A percentile compares a stretch with the other conserved stretches of the same genome.
These are phyloP conservation scores for Prunus kanzakura DNA, from an alignment of 306 rosid genomes.

Conservation along the genomic window DNA sequence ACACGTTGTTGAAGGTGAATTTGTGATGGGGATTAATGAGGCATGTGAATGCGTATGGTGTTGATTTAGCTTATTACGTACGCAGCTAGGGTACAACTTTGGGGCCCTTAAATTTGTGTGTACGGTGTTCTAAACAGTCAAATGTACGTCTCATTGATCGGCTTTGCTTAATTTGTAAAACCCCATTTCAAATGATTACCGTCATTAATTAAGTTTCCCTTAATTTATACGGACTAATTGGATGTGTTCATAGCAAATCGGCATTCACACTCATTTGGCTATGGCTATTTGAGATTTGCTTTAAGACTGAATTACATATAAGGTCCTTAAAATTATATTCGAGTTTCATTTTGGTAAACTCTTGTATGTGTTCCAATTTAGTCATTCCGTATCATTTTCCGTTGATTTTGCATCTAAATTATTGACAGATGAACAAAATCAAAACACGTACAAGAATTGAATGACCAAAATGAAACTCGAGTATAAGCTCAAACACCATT, in stretches of 20 bases:
- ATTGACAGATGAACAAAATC: too few species aligned
- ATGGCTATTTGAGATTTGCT: too few species aligned
- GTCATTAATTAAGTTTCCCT: background rate
- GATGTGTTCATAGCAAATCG: background rate
- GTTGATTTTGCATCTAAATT: too few species aligned
- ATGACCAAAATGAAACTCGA: too few species aligned
- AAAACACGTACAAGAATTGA: fast-evolving
- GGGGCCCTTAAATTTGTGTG: background rate
- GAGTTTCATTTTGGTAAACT: too few species aligned
- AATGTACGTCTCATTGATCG: background rate
- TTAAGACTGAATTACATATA: too few species aligned
- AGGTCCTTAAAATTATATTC: too few species aligned
- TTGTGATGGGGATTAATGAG: background rate
- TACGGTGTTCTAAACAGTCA: background rate
- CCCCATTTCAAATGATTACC: background rate
- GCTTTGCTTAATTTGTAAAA: background rate
- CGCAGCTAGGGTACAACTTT: background rate
- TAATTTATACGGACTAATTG: background rate
- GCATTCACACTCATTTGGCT: too few species aligned
- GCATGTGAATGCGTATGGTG: background rate
- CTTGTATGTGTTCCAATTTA: too few species aligned
- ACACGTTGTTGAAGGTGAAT: background rate
- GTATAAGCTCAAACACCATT: too few species aligned
- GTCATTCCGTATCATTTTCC: too few species aligned
- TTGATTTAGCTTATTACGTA: background rate